phyloP scores from a whole-genome alignment of 768 basidiomycete genomes.

The Leccinum subgranulosum region DNA sequence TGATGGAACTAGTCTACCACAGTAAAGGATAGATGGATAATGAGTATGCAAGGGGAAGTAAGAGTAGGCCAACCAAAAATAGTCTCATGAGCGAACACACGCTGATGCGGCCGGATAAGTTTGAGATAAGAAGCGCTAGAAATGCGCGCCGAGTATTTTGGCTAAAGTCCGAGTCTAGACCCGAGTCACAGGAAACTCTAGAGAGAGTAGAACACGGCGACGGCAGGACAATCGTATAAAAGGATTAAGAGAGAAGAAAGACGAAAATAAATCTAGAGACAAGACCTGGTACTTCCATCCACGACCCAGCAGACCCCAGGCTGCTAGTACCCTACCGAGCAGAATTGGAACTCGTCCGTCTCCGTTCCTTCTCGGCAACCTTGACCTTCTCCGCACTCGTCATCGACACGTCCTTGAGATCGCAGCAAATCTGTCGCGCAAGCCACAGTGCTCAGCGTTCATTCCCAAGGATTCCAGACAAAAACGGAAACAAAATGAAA shows the following conservation, averaged over 20 bases:
- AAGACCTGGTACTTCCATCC: neutral
- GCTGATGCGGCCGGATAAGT: neutral
- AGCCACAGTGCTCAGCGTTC: neutral
- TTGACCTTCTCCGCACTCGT: slow-evolving; percentile 31
- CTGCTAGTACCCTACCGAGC: slow-evolving; percentile 29
- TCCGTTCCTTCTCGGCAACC: slow-evolving; percentile 35
- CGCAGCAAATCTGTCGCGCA: slow-evolving; percentile 60
- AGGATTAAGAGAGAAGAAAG: neutral
- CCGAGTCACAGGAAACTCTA: neutral
- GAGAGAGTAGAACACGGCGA: neutral
- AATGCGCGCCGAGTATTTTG: neutral
- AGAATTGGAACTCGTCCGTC: slow-evolving; percentile 41
- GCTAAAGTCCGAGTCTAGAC: neutral
- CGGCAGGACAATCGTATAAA: neutral
- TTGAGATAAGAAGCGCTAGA: neutral
- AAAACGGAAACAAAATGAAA: neutral
- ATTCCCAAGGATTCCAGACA: neutral
- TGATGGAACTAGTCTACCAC: neutral
- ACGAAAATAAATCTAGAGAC: neutral
- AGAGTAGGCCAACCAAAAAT: neutral
- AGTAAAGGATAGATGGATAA: too few species aligned
- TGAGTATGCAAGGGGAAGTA: too few species aligned
- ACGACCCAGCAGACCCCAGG: neutral
- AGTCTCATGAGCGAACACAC: neutral
- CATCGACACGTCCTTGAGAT: slow-evolving; percentile 63